Conservation (phyloP, 1,139 yeast species). For the Nadsonia starkeyi-henricii region DNA sequence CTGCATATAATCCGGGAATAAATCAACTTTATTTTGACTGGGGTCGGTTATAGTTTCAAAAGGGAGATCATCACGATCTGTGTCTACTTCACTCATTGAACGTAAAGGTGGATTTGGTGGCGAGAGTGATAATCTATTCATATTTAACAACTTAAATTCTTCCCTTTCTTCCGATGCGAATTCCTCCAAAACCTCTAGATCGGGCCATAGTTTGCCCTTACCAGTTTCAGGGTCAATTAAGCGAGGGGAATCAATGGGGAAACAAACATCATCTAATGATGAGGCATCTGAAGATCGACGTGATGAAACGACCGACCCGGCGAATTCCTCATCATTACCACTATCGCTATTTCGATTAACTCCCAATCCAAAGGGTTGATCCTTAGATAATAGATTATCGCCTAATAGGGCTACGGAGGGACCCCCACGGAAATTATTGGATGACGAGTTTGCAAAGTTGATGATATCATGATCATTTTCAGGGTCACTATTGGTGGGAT, state of each 20-base stretch:
- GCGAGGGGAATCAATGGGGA: conserved; percentile 46
- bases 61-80: not conserved
- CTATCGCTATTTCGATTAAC: conserved; percentile 10
- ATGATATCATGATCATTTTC: not conserved
- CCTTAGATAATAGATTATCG: not conserved
- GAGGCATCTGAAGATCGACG: conserved; percentile 57
- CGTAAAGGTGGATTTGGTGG: conserved; percentile 19
- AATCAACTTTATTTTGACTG: not conserved
- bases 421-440: not conserved
- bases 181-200: conserved; percentile 56
- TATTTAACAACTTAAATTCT: conserved; percentile 32
- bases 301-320: conserved; percentile 51
- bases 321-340: conserved; percentile 12
- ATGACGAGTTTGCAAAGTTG: conserved; percentile 2
- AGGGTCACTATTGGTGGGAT: not conserved
- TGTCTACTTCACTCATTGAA: not conserved
- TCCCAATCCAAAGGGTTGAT: conserved; percentile 1
- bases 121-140: too few relatives aligned
- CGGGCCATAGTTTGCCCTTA: conserved; percentile 56
- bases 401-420: not conserved
- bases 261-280: conserved; percentile 79
- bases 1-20: not conserved
- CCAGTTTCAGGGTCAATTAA: conserved; percentile 26
- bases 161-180: conserved; percentile 56
- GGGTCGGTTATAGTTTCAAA: not conserved